Conservation (phyloP, 371 early-diverging fungal genomes). For the Encephalitozoon romaleae region DNA sequence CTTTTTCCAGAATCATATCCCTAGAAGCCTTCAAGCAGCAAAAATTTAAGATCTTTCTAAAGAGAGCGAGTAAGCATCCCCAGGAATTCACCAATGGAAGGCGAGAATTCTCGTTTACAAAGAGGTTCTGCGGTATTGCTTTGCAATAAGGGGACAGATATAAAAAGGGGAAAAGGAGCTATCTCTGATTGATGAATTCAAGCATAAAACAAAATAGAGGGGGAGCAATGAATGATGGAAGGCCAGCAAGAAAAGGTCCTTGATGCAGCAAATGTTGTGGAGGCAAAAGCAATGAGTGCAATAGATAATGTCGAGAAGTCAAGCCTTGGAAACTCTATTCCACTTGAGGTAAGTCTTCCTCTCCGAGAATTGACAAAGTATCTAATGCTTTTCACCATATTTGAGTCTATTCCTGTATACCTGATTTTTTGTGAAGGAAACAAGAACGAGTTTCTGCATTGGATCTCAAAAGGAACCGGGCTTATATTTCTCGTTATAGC, state of each 20-base stretch:
- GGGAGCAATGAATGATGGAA: neutral
- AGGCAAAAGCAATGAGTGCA: slow-evolving; percentile 15
- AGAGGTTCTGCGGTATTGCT: neutral
- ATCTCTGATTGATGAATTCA: neutral
- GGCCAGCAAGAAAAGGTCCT: neutral
- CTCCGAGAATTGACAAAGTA: slow-evolving; percentile 30
- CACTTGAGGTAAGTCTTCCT: slow-evolving; percentile 28
- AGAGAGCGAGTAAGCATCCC: neutral
- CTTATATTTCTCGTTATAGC: neutral
- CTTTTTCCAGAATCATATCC: neutral
- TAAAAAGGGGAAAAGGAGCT: slow-evolving; percentile 11
- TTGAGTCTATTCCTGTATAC: slow-evolving; percentile 4
- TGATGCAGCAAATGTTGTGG: slow-evolving; percentile 17
- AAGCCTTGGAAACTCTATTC: slow-evolving; percentile 23
- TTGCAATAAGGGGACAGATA: neutral
- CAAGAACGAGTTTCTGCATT: neutral
- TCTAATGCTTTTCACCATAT: slow-evolving; percentile 1
- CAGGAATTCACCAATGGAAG: no score
- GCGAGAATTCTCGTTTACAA: neutral
- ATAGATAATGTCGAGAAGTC: slow-evolving; percentile 30
- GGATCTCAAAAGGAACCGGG: neutral
- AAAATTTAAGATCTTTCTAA: neutral
- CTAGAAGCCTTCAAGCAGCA: neutral
- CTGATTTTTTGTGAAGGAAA: neutral
- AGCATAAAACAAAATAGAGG: slow-evolving; percentile 3